Conservation (phyloP, 129 eudicot species). For the Flaveria sonorensis region DNA sequence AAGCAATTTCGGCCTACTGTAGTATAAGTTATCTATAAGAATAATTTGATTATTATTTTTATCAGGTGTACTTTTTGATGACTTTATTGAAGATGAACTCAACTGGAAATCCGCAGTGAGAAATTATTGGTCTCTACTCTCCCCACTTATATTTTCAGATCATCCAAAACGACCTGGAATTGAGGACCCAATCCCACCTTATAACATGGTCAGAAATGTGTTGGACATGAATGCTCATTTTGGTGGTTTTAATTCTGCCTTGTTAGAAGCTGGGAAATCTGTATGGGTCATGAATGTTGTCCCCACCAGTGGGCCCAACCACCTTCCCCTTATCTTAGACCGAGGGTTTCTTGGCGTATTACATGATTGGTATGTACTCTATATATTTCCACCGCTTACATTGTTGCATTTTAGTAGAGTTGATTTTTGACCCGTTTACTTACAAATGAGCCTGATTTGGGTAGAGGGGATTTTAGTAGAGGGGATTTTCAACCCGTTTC, state of each 20-base stretch:
- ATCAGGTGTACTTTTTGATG: slow-evolving; percentile 71
- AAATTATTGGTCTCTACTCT: slow-evolving; percentile 87
- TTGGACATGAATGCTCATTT: slow-evolving; percentile 97
- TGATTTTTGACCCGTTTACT: not conserved
- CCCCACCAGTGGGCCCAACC: slow-evolving; percentile 70
- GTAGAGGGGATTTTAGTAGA: no score
- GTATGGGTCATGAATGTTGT: slow-evolving; percentile 99
- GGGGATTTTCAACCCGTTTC: no score
- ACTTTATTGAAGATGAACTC: slow-evolving; percentile 63
- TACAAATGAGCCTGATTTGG: not conserved
- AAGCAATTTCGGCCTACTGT: not conserved
- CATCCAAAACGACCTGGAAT: slow-evolving; percentile 98
- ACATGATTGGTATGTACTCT: slow-evolving; percentile 81
- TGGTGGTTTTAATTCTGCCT: slow-evolving; percentile 92
- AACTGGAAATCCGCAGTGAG: slow-evolving; percentile 76
- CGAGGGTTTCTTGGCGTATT: slow-evolving; percentile 88
- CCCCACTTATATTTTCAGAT: slow-evolving; percentile 92
- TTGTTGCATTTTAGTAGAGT: not conserved
- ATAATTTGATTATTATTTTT: not conserved
- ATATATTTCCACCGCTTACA: not conserved
- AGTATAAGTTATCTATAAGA: not conserved
- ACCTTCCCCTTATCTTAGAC: slow-evolving; percentile 82
- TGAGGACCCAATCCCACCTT: slow-evolving; percentile 98
- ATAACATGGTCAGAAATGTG: slow-evolving; percentile 93
- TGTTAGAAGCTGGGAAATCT: slow-evolving; percentile 82